Evolutionary conservation across 2,329 filamentous ascomycete species (phyloP).

Genomic region (Penicillium hesseltinei): DNA sequence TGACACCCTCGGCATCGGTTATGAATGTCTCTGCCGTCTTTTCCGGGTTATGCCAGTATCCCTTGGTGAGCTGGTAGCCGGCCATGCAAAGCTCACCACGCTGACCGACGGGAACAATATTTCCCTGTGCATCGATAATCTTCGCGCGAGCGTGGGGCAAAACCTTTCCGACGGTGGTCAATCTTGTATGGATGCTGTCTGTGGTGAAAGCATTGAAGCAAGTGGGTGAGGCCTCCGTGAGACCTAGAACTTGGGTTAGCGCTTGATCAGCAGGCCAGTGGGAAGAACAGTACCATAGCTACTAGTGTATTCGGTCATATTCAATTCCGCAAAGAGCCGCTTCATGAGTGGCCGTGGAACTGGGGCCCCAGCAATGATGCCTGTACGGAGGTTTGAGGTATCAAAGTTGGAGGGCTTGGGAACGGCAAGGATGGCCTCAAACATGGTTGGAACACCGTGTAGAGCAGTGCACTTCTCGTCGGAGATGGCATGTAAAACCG

Average conservation of each 20-base stretch:
- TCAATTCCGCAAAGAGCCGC: slow-evolving; percentile 65
- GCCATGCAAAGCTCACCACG: slow-evolving; percentile 74
- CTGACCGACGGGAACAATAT: slow-evolving; percentile 64
- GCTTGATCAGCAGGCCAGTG: background rate
- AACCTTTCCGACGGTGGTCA: slow-evolving; percentile 72
- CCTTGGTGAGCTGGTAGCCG: slow-evolving; percentile 68
- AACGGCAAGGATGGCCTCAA: slow-evolving; percentile 61
- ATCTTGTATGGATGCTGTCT: slow-evolving; percentile 64
- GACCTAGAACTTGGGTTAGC: slow-evolving; percentile 36
- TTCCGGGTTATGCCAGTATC: slow-evolving; percentile 65
- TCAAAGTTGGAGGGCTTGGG: slow-evolving; percentile 50
- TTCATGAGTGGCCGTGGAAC: slow-evolving; percentile 75
- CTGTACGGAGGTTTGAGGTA: slow-evolving; percentile 62
- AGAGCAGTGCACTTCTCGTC: slow-evolving; percentile 70
- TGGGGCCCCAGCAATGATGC: slow-evolving; percentile 75
- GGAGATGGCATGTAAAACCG: slow-evolving; percentile 65
- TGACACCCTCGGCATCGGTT: slow-evolving; percentile 56
- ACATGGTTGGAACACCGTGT: slow-evolving; percentile 83
- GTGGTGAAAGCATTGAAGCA: slow-evolving; percentile 78
- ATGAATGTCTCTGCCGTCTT: slow-evolving; percentile 72
- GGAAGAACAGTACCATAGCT: slow-evolving; percentile 51
- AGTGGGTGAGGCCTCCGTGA: slow-evolving; percentile 76
- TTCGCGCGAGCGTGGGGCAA: slow-evolving; percentile 76
- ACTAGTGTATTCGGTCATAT: slow-evolving; percentile 71
- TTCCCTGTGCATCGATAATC: slow-evolving; percentile 65